A percentile compares a stretch with the other conserved stretches of the same genome.
Conservation (phyloP, 1,284 basidiomycete species). For the Takashimella koratensis region DNA sequence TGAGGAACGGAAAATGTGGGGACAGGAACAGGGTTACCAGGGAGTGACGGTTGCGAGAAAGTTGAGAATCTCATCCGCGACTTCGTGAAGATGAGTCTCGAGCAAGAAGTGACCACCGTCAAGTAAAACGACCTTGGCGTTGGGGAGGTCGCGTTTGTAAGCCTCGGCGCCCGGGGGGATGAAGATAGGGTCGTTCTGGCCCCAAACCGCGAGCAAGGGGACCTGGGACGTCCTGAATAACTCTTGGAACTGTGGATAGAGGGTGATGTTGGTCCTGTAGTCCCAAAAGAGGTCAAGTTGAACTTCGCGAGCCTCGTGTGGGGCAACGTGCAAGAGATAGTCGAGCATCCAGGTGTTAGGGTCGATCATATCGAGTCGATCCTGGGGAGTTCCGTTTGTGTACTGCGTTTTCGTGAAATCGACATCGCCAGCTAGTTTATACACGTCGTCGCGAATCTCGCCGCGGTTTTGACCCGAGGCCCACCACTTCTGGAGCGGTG, state of each 20-base stretch:
- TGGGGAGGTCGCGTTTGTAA: constrained; percentile 49
- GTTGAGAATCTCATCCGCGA: constrained; percentile 16
- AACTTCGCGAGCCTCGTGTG: constrained; percentile 49
- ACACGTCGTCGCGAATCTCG: constrained; percentile 7
- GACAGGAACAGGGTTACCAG: too few species aligned
- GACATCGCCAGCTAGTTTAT: constrained; percentile 2
- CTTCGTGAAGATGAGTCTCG: constrained; percentile 45
- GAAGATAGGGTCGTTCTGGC: constrained; percentile 53
- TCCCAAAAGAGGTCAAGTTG: constrained; percentile 53
- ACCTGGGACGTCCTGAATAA: constrained; percentile 51
- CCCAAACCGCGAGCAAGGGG: constrained; percentile 55
- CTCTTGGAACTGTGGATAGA: constrained; percentile 54
- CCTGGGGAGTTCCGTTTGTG: constrained; percentile 13
- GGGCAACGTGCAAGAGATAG: constrained; percentile 46
- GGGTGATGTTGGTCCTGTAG: constrained; percentile 51
- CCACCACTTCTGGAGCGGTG: constrained; percentile 48
- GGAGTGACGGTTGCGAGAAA: constrained; percentile 26
- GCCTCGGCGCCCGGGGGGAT: constrained; percentile 53
- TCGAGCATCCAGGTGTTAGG: constrained; percentile 49
- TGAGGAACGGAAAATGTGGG: too few species aligned
- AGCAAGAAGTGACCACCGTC: constrained; percentile 55
- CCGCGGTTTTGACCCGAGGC: too few species aligned
- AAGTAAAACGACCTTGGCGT: constrained; percentile 50
- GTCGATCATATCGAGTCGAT: constrained; percentile 7
- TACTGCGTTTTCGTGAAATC: constrained; percentile 19